phyloP scores from a whole-genome alignment of 257 asterid species.

The Haberlea rhodopensis region DNA sequence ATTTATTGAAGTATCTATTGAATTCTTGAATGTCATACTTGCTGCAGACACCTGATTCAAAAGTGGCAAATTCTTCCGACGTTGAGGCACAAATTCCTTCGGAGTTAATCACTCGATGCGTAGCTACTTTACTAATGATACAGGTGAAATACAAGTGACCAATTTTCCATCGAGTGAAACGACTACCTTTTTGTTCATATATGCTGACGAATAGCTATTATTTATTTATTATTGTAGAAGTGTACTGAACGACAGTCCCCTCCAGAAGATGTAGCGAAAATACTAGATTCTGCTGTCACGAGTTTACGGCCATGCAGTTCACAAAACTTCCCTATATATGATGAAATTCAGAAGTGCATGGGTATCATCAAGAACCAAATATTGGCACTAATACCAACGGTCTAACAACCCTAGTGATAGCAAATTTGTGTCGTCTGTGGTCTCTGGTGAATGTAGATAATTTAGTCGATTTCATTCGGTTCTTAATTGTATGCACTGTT shows the following conservation, averaged over 20 bases:
- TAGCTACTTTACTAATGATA: constrained; percentile 89
- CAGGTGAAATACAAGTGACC: constrained; percentile 43
- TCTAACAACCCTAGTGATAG: not conserved
- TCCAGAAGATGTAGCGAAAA: constrained; percentile 83
- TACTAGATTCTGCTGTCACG: too few relatives aligned
- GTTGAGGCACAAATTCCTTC: constrained; percentile 64
- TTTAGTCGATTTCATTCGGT: constrained; percentile 25
- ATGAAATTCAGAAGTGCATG: too few relatives aligned
- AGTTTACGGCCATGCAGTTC: too few relatives aligned
- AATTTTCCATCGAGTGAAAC: not conserved
- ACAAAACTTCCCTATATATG: too few relatives aligned
- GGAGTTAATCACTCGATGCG: constrained; percentile 72
- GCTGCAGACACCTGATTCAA: constrained; percentile 53
- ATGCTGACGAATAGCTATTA: not conserved
- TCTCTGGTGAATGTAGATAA: constrained; percentile 38
- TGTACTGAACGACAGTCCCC: constrained; percentile 93
- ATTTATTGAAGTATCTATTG: constrained; percentile 15
- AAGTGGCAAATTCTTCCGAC: constrained; percentile 40
- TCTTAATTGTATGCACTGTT: too few relatives aligned
- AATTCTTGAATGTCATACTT: constrained; percentile 18
- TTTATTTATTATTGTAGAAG: constrained; percentile 51
- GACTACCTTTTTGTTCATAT: constrained; percentile 3
- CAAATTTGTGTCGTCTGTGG: constrained; percentile 3
- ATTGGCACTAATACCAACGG: constrained; percentile 84
- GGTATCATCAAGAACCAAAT: too few relatives aligned